These are phyloP conservation scores for Arachnomyces sp. DNA, from an alignment of 2,329 filamentous ascomycete species.

Conservation along the genomic window DNA sequence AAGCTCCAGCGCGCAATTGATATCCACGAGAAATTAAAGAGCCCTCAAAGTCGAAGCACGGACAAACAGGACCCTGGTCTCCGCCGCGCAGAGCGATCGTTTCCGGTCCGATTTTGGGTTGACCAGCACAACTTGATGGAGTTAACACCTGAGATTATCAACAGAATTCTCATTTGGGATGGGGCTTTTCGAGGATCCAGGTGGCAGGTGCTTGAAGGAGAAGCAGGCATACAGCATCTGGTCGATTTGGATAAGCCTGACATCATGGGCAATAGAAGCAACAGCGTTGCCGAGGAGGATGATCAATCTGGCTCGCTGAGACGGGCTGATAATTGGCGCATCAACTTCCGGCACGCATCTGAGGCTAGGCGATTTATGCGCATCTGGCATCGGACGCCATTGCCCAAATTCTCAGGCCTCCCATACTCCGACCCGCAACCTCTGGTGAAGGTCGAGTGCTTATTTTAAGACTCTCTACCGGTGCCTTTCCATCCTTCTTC, in stretches of 20 bases:
- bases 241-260: slow-evolving; percentile 5
- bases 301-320: slow-evolving; percentile 4
- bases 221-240: slow-evolving; percentile 8
- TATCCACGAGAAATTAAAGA: slow-evolving; percentile 8
- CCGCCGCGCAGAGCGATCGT: slow-evolving; percentile 2
- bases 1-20: slow-evolving; percentile 11
- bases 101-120: slow-evolving; percentile 13
- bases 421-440: slow-evolving; percentile 10
- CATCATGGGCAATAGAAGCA: slow-evolving; percentile 6
- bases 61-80: too few species aligned
- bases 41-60: background rate
- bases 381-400: slow-evolving; percentile 44
- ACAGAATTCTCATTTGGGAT: slow-evolving; percentile 11
- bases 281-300: slow-evolving; percentile 14
- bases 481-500: background rate
- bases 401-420: slow-evolving; percentile 22
- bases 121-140: slow-evolving; percentile 2
- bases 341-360: slow-evolving; percentile 47
- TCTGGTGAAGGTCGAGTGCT: slow-evolving; percentile 14
- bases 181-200: slow-evolving; percentile 8
- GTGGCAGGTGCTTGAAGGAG: slow-evolving; percentile 12
- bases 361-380: slow-evolving; percentile 47
- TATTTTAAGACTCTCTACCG: slow-evolving; percentile 10
- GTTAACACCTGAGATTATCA: slow-evolving; percentile 6
- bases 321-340: slow-evolving; percentile 37